Evolutionary conservation across 108 stramenopile species (phyloP), one percentile per base, ranked within the genome.

Genomic region (Cyclostephanos tholiformis): DNA sequence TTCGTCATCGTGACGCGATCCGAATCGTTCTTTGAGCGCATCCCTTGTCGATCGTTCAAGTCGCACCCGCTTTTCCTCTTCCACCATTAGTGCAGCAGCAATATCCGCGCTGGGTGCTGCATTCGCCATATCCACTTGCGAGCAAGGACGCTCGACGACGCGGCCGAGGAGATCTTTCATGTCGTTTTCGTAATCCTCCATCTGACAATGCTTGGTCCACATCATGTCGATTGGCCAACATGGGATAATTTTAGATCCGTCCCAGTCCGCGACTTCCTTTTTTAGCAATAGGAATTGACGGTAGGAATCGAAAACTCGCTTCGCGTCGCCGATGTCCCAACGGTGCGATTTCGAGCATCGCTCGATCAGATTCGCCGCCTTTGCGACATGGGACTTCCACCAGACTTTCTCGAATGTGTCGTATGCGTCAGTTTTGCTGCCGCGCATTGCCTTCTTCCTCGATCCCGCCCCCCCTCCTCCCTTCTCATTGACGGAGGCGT

Each of bases 261-360:
- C 67, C 87, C 86, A 91, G 72, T 91, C 91, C 39, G 76, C 75
- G 77, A 76, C 71, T 51, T 86, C 87, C 7, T 84, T 86, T 76
- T 91, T 91, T 41, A 91, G 73, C n/a, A 86, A 74, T 74, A 91
- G 79, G 65, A 91, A 91, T 66, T 89, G 87, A 23, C 85, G 76
- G 79, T 91, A 91, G 29, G 86, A 84, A 41, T 73, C 77, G 38
- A 91, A 66, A 16, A 82, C 84, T 19, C 84, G 80, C 57, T 74
- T 78, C 41, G 88, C 83, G 46, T 84, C 82, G 12, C 29, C 68
- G n/a, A 85, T 75, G 41, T 62, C 79, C 82, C 83, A 86, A 23
- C 75, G 69, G 60, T 80, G 72, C 25, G 77, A 75, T 44, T 84
- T 82, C 85, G 86, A 84, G 80, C 90, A 88, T 35, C 84, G 77